Evolutionary conservation across 352 stramenopile genomes (phyloP), one percentile per base, ranked within the genome.

Genomic region (Lagenidium sp.): DNA sequence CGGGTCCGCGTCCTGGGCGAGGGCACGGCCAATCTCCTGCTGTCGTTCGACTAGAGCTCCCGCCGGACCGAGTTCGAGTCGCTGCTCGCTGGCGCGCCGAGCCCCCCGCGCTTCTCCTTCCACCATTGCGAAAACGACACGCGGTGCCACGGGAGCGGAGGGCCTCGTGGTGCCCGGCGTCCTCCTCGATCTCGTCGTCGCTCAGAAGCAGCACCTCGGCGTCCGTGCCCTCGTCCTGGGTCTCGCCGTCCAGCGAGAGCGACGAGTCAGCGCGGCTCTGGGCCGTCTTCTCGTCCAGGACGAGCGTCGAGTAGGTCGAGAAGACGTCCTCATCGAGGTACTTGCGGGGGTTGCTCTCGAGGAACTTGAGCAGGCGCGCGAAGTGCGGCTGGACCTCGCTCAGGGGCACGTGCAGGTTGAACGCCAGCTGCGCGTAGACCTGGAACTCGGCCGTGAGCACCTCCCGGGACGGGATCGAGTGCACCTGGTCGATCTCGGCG

Each of bases 361-460:
- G 73, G 16, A 81, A 43, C 44, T 90, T 93, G 2, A 95, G 59
- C 22, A 95, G 41, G 0, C 83, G 77, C 49, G 78, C 79, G 49
- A 94, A 95, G 44, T 95, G 83, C n/a, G 81, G 77, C 34, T 93
- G 80, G 10, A 93, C 57, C 55, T 94, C 81, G 19, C 43, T 55
- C 11, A 94, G 65, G 1, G 60, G 78, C 11, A 91, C 78, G 53
- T 96, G 86, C 12, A 96, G 60, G 25, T 72, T 72, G 58, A 96
- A 96, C 21, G 74, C 85, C 13, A 96, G 79, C 54, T 95, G 73
- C 19, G 87, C 75, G 44, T 94, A 95, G 16, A 95, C 80, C 6
- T 72, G 85, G 52, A 96, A 96, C 60, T 96, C 86, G 18, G 70
- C 73, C 21, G 79, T 85, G 23, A 96, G 75, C 29, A 96, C 84